Evolutionary conservation across 2,329 filamentous ascomycete genomes (phyloP).

Genomic region (Pseudofabraea citricarpa): DNA sequence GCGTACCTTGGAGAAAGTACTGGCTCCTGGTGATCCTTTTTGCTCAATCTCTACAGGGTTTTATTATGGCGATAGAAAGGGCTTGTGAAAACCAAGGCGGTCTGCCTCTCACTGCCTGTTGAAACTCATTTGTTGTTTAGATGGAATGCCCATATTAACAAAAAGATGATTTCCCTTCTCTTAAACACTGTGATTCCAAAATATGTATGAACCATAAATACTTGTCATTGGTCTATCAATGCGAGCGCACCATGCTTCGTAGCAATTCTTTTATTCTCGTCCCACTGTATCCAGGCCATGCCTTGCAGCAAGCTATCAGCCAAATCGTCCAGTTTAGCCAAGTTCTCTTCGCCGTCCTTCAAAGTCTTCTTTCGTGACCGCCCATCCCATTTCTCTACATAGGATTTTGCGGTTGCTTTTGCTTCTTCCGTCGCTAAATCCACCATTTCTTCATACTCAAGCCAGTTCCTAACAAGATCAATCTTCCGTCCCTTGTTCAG

Average conservation of each 20-base stretch:
- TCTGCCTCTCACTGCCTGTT: too few relatives aligned
- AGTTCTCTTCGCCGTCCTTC: slow-evolving; percentile 23
- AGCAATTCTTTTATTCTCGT: slow-evolving; percentile 46
- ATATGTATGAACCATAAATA: slow-evolving; percentile 6
- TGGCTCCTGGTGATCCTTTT: slow-evolving; percentile 2
- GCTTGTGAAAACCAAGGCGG: neutral
- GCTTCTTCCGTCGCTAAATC: slow-evolving; percentile 28
- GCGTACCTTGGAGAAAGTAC: neutral
- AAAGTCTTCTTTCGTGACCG: slow-evolving; percentile 21
- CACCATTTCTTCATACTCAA: slow-evolving; percentile 30
- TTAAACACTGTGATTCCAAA: too few relatives aligned
- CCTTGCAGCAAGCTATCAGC: slow-evolving; percentile 77
- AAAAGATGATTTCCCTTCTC: too few relatives aligned
- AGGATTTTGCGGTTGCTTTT: slow-evolving; percentile 29
- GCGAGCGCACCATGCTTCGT: slow-evolving; percentile 26
- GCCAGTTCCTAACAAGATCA: slow-evolving; percentile 52
- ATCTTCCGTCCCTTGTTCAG: slow-evolving; percentile 58
- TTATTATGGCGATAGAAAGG: neutral
- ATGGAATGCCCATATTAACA: too few relatives aligned
- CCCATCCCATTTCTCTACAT: slow-evolving; percentile 28
- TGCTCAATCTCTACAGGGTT: neutral
- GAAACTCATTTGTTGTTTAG: too few relatives aligned
- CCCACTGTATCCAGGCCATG: slow-evolving; percentile 73
- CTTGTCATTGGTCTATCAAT: slow-evolving; percentile 15
- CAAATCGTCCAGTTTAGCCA: slow-evolving; percentile 72